Percentiles rank a stretch among this genome's conserved stretches.
These are phyloP conservation scores for Luffa aegyptiaca DNA, from an alignment of 306 rosid genomes.

Conservation along the genomic window DNA sequence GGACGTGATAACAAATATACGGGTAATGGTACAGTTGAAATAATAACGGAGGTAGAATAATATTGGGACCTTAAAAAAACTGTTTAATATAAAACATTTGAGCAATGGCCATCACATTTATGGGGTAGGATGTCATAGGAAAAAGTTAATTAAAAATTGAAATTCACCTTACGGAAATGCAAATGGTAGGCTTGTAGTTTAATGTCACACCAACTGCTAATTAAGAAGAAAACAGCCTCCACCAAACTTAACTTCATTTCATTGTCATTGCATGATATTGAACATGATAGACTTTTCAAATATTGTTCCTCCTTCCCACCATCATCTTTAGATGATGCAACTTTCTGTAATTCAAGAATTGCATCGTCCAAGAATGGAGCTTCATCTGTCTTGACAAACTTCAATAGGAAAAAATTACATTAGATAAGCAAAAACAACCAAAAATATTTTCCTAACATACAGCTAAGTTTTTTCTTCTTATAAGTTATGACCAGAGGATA, in stretches of 20 bases:
- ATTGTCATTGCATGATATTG: constrained; percentile 14
- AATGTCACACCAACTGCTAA: constrained; percentile 38
- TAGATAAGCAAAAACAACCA: constrained; percentile 5
- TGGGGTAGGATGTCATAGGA: neutral
- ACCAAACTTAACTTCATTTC: constrained; percentile 33
- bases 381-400: constrained; percentile 43
- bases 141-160: constrained; percentile 2
- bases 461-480: neutral
- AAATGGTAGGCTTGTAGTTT: constrained; percentile 48
- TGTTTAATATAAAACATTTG: neutral
- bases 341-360: constrained; percentile 30
- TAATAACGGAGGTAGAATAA: neutral
- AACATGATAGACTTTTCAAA: constrained; percentile 28
- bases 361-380: constrained; percentile 31
- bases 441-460: neutral
- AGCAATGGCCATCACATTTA: neutral
- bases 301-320: constrained; percentile 21
- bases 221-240: constrained; percentile 31
- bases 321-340: constrained; percentile 22
- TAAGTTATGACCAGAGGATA: neutral
- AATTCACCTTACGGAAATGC: constrained; percentile 36
- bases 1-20: neutral
- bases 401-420: constrained; percentile 16
- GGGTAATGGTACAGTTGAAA: neutral
- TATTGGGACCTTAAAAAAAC: neutral